Evolutionary conservation across 164 flowering plant species (phyloP), one percentile per base, ranked within the genome.

Genomic region (Kalanchoe fedtschenkoi): DNA sequence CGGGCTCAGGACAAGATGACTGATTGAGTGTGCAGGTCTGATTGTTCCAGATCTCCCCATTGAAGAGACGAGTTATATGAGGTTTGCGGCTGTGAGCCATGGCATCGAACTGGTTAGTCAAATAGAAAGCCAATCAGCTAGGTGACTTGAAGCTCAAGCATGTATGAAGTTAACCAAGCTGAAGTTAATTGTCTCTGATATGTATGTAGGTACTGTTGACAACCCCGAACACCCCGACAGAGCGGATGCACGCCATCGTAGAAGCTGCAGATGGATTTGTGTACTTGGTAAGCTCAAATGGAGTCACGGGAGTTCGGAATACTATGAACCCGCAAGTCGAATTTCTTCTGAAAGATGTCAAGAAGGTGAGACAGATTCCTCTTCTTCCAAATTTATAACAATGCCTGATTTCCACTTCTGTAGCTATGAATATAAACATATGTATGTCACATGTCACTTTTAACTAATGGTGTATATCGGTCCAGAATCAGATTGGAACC

Each of bases 31-130:
- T n/a, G 69, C 79, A 92, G 98, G 96, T 37, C 86, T 92, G 62
- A 83, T 92, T 62, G 96, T 92, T 34, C 98, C 98, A 21, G 98
- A 92, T 80, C 95, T 89, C 70, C 98, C 98, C 56, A 65, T 92
- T 26, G 98, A 92, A 71, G 98, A 92, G 72, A 83, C 98, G 38
- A 87, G 76, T 68, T 58, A 66, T 29, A 73, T 92, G 77, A 85
- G 92, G 70, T 71, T 60, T 66, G 92, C 83, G 76, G 90, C 98
- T 61, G 6, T 47, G 2, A 81, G 81, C 65, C 46, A 80, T 33
- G 64, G 76, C 0, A 80, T 92, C 66, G 95, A 92, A 69, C 46
- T 90, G 78, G 98, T 89, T 65, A 34, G 78, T 53, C 61, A 64
- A 21, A n/a, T 57, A 21, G 32, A 33, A 19, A 22, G n/a, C n/a